Evolutionary conservation across 108 stramenopile genomes (phyloP).

Genomic region (Conticribra guillardii): DNA sequence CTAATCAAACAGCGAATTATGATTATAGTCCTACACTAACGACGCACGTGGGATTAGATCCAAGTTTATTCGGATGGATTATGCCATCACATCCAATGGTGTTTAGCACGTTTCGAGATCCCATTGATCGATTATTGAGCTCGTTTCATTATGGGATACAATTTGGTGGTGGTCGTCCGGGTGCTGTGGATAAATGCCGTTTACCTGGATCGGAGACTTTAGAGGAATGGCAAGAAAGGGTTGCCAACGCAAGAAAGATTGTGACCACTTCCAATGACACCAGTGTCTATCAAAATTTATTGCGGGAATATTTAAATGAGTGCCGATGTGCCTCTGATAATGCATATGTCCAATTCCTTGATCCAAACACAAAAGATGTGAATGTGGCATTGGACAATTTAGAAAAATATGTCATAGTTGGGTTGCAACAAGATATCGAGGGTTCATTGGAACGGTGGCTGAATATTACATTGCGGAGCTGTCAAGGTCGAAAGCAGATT

Average conservation of each 20-base stretch:
- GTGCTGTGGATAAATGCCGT: constrained; percentile 13
- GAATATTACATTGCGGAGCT: constrained; percentile 15
- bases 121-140: constrained; percentile 22
- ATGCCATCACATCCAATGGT: constrained; percentile 26
- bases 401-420: constrained; percentile 35
- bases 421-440: constrained; percentile 27
- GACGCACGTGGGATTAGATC: constrained; percentile 32
- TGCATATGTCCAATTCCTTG: constrained; percentile 42
- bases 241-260: constrained; percentile 12
- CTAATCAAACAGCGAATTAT: neutral
- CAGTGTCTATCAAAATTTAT: constrained; percentile 16
- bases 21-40: constrained; percentile 14
- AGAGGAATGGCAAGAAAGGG: constrained; percentile 13
- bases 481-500: constrained; percentile 4
- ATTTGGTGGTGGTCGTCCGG: constrained; percentile 27
- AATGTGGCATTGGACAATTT: constrained; percentile 24
- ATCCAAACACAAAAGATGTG: constrained; percentile 33
- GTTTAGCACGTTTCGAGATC: constrained; percentile 31
- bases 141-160: constrained; percentile 33
- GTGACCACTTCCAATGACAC: constrained; percentile 10
- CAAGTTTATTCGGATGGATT: constrained; percentile 33
- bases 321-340: constrained; percentile 23
- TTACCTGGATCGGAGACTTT: constrained; percentile 12
- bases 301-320: constrained; percentile 18
- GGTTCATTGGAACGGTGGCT: constrained; percentile 15